phyloP scores from a whole-genome alignment of 139 green algal genomes.

The Astrephomene gubernaculifera region DNA sequence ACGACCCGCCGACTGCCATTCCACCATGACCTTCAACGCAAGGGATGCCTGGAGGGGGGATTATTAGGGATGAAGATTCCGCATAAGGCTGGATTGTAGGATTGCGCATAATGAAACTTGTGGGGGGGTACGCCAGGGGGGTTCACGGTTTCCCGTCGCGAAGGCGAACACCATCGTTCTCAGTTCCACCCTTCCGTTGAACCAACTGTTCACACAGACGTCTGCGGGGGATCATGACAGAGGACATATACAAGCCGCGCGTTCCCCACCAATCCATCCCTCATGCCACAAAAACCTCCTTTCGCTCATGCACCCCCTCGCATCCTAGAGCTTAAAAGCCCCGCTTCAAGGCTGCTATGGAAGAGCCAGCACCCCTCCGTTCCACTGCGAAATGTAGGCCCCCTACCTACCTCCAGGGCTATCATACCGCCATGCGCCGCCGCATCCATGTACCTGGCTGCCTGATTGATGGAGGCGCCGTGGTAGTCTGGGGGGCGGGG shows the following conservation, averaged over 20 bases:
- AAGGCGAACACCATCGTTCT: neutral
- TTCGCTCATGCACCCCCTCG: neutral
- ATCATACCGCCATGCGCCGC: slow-evolving; percentile 29
- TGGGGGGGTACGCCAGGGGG: neutral
- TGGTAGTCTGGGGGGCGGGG: slow-evolving; percentile 61
- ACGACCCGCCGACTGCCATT: neutral
- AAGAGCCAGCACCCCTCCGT: neutral
- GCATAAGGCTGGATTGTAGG: neutral
- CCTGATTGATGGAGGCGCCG: slow-evolving; percentile 64
- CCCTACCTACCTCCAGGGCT: neutral
- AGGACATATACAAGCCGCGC: neutral
- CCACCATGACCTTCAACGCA: slow-evolving; percentile 2
- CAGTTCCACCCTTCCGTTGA: neutral
- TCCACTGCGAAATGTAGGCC: neutral
- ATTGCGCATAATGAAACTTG: neutral
- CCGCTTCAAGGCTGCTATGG: neutral
- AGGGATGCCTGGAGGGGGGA: neutral
- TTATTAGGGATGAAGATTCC: neutral
- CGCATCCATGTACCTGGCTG: slow-evolving; percentile 59
- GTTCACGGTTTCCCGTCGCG: neutral
- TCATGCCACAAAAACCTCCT: neutral
- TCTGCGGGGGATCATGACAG: neutral
- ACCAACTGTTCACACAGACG: neutral
- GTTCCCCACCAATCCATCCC: neutral
- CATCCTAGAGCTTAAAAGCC: neutral